Base-by-base conservation (phyloP, 2,329 filamentous ascomycete genomes). In the Verticillium zaregamsianum region DNA sequence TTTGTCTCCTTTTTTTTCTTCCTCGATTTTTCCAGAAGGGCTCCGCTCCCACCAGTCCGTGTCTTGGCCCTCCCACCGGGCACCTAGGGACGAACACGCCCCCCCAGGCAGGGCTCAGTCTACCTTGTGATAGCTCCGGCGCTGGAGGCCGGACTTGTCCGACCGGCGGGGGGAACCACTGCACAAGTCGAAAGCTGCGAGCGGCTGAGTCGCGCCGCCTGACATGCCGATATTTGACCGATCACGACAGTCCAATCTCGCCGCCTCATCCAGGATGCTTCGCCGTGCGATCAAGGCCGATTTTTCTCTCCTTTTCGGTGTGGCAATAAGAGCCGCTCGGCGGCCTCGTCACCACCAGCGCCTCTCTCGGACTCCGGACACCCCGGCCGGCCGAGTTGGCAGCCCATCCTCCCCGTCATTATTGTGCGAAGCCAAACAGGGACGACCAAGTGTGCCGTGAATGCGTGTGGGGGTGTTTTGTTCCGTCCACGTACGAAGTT, bases 1-100 rank as follows among this genome's bases (percentile, higher is more conserved):
- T 58, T 23, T 15, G 9, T 28, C 39, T 49, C 45, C 45, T 52
- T 52, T 49, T 52, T 52, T 52, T 23, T 52, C 45, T 40, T 58
- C 57, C 40, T 32, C 25, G 49, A 32, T 49, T 49, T 58, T 58
- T 58, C 57, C 39, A 58, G 57, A 58, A 58, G 35, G 17, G n/a
- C 45, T n/a, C 45, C 20, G n/a, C 23, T 12, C 17, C n/a, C 45
- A 6, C 28, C 28, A 28, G 28, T 28, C 28, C 28, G 28, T n/a
- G 28, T 32, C 39, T 40, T 23, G 31, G 57, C 40, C 37, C 25
- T 23, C 33, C 35, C 35, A 31, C 56, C 14, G 15, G 17, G 20
- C 52, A 9, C 33, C 31, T 12, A 49, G 11, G 39, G 35, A 37
- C 20, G 32, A 57, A 57, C 20, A 17, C 54, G 54, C 54, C 37